Base-by-base conservation (phyloP, 495 filamentous ascomycete species). In the Thozetella sp. region DNA sequence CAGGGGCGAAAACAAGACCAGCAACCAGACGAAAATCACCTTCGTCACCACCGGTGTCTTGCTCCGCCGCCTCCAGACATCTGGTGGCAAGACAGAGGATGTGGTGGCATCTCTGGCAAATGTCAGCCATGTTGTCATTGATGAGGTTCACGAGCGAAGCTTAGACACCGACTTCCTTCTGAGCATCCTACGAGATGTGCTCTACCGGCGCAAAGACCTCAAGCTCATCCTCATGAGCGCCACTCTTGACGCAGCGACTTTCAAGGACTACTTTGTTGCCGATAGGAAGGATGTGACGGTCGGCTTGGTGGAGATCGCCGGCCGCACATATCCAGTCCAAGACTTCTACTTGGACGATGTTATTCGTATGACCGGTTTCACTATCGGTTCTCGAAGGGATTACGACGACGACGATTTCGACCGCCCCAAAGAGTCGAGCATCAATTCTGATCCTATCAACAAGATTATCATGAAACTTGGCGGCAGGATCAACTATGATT, bases 31-130 rank as follows among this genome's bases (percentile, higher is more conserved):
- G 0, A 96, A 90, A 72, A 93, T 97, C 62, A 95, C 91, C 0
- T 99, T 99, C 68, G 91, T 97, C 43, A 99, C 95, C 0, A 98
- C 95, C 24, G 95, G 95, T 83, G 94, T 99, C n/a, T 78, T 99
- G 40, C 83, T 99, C 17, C 80, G 96, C 55, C 85, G 92, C 6
- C 79, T 99, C 40, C 95, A 99, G 71, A 95, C 91, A 1, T 91
- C 90, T 20, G 91, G 92, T 25, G 91, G 89, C 37, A 81, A 85
- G 26, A 83, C 84, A 48, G 86, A 91, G 12, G 92, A 94, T 64
- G 84, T 96, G 4, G 86, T 91, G 15, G 85, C 86, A 51, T 90
- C 90, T 58, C 72, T 99, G 13, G 88, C 91, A 11, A 91, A 96
- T 72, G 88, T 98, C 53, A 97, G 91, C 57, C 96, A 99, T 75